phyloP scores from a whole-genome alignment of 2,329 filamentous ascomycete species.

The Aphanocladium album region DNA sequence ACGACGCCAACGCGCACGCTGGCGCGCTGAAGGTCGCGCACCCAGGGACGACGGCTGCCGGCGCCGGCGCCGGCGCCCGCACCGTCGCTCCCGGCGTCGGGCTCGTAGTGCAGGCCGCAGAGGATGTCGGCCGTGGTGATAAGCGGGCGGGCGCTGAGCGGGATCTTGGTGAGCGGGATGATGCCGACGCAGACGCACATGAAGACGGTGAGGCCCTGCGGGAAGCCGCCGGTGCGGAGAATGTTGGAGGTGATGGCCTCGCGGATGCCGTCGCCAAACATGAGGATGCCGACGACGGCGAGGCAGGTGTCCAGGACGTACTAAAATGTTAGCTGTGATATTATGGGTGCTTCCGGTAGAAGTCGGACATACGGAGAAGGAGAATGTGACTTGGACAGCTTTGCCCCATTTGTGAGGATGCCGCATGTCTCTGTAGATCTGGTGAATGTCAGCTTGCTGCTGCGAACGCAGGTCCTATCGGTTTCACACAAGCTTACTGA shows the following conservation, averaged over 20 bases:
- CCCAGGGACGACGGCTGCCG: slow-evolving; percentile 30
- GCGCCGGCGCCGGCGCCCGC: no score
- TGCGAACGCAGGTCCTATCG: background rate
- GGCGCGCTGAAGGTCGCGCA: slow-evolving; percentile 33
- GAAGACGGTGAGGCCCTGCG: slow-evolving; percentile 65
- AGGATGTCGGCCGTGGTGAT: slow-evolving; percentile 79
- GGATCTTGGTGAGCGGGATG: slow-evolving; percentile 94
- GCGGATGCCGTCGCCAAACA: slow-evolving; percentile 87
- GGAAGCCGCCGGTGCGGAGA: slow-evolving; percentile 68
- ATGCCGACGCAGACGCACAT: slow-evolving; percentile 85
- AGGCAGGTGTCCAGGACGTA: slow-evolving; percentile 77
- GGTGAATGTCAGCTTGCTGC: background rate
- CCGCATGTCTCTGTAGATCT: slow-evolving; percentile 60
- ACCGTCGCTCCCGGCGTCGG: slow-evolving; percentile 33
- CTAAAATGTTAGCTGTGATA: slow-evolving; percentile 29
- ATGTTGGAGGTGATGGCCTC: slow-evolving; percentile 93
- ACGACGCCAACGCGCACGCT: slow-evolving; percentile 63
- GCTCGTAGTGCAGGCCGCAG: slow-evolving; percentile 59
- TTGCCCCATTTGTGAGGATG: slow-evolving; percentile 75
- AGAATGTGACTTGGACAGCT: slow-evolving; percentile 74
- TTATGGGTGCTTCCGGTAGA: background rate
- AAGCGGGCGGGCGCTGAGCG: slow-evolving; percentile 82
- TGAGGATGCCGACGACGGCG: slow-evolving; percentile 78
- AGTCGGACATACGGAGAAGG: slow-evolving; percentile 69
- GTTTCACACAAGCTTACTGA: slow-evolving; percentile 55